phyloP scores from a whole-genome alignment of 495 filamentous ascomycete genomes.

The Alectoria sarmentosa region DNA sequence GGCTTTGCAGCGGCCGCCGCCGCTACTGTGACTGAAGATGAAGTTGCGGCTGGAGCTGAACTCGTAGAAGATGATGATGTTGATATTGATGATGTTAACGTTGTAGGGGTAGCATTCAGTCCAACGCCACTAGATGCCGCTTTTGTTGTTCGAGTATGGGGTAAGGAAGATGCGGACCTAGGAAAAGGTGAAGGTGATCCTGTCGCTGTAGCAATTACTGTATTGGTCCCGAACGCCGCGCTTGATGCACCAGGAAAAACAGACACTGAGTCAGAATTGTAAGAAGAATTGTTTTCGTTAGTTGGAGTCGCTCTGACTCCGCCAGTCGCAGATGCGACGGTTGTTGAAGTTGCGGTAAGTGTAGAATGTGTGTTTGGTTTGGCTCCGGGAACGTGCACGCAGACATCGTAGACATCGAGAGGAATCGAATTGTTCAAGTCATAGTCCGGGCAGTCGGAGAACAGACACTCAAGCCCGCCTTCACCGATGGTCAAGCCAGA shows the following conservation, averaged over 20 bases:
- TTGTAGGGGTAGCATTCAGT: not conserved
- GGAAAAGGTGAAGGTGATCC: not conserved
- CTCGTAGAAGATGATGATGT: slow-evolving; percentile 12
- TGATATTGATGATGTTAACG: not conserved
- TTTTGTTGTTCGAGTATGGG: not conserved
- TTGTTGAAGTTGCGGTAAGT: slow-evolving; percentile 20
- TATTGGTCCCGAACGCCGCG: slow-evolving; percentile 10
- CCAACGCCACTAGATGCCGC: slow-evolving; percentile 4
- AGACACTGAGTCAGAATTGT: not conserved
- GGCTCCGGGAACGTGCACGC: slow-evolving; percentile 12
- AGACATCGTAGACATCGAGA: slow-evolving; percentile 20
- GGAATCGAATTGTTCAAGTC: slow-evolving; percentile 2
- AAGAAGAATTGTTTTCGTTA: not conserved
- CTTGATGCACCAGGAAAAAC: slow-evolving; percentile 15
- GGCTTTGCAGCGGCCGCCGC: slow-evolving; percentile 3
- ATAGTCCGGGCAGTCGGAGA: slow-evolving; percentile 36
- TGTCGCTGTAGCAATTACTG: slow-evolving; percentile 5
- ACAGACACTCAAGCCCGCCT: slow-evolving; percentile 56
- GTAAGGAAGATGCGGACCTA: not conserved
- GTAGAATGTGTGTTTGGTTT: slow-evolving; percentile 23
- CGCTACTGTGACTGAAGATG: slow-evolving; percentile 8
- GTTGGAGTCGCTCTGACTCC: not conserved
- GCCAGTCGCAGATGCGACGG: slow-evolving; percentile 3
- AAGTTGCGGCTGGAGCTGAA: slow-evolving; percentile 10
- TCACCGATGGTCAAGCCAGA: slow-evolving; percentile 65